phyloP scores from a whole-genome alignment of 352 stramenopile species.

The Phytophthora pini region DNA sequence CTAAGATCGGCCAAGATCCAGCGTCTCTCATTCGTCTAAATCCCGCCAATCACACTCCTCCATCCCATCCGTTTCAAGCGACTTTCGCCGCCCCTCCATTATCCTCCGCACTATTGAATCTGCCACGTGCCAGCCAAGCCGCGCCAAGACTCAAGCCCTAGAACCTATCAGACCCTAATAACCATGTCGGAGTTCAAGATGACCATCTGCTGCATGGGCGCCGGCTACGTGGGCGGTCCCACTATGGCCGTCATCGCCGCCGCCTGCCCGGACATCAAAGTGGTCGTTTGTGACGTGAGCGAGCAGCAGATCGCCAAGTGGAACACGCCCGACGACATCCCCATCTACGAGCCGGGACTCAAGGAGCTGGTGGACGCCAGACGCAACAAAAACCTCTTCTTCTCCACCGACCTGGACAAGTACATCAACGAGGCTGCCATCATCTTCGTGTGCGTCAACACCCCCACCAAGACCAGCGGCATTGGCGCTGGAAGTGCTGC shows the following conservation, averaged over 20 bases:
- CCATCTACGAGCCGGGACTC: conserved; percentile 99
- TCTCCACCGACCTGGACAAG: conserved; percentile 97
- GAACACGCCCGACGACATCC: conserved; percentile 95
- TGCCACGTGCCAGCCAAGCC: conserved; percentile 19
- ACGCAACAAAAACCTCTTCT: conserved; percentile 98
- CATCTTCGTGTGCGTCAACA: conserved; percentile 99
- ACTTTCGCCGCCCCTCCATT: conserved; percentile 7
- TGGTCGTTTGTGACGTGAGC: conserved; percentile 98
- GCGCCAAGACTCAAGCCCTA: conserved; percentile 3
- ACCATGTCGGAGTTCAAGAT: conserved; percentile 69
- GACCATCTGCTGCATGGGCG: conserved; percentile 97
- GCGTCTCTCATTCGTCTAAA: conserved; percentile 20
- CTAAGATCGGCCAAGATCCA: conserved; percentile 20
- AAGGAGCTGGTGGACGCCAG: conserved; percentile 95
- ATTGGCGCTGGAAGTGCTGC: conserved; percentile 97
- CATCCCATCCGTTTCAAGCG: conserved; percentile 18
- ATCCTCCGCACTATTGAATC: conserved; percentile 33
- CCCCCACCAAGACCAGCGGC: conserved; percentile 97
- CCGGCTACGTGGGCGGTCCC: conserved; percentile 98
- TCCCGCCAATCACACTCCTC: conserved; percentile 7
- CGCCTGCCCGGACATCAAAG: conserved; percentile 97
- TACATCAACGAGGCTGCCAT: conserved; percentile 98
- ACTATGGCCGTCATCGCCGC: conserved; percentile 99
- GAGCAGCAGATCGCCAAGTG: conserved; percentile 97
- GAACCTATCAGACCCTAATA: background rate